phyloP scores from a whole-genome alignment of 208 protist species.

The Balamuthia mandrillaris region DNA sequence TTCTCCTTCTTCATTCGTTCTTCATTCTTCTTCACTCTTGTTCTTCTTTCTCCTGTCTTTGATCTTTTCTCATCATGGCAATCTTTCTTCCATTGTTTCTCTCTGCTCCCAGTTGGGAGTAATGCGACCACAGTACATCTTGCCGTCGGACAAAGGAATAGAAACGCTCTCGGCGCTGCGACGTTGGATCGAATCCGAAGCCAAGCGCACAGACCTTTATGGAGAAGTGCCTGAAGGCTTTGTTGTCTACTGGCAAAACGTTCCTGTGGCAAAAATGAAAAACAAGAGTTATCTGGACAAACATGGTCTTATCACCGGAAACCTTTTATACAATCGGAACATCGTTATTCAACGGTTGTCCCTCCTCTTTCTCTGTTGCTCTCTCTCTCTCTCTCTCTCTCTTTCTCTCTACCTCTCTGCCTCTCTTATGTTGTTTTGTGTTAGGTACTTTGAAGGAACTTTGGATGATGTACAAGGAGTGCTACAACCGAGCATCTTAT shows the following conservation, averaged over 20 bases:
- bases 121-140: no score
- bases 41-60: no score
- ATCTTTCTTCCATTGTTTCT: neutral
- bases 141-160: no score
- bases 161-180: neutral
- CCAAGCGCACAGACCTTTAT: slow-evolving; percentile 26
- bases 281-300: slow-evolving; percentile 3
- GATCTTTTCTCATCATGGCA: no score
- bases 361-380: no score
- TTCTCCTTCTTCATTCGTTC: no score
- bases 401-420: no score
- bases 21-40: no score
- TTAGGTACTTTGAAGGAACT: slow-evolving; percentile 25
- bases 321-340: slow-evolving; percentile 23
- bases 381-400: no score
- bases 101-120: no score
- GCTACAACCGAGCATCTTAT: neutral
- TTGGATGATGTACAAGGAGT: slow-evolving; percentile 22
- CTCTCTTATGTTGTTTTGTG: no score
- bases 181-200: neutral
- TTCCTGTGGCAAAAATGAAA: slow-evolving; percentile 25
- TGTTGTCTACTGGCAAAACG: neutral
- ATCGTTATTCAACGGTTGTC: slow-evolving; percentile 9
- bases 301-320: slow-evolving; percentile 10
- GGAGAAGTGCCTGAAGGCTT: slow-evolving; percentile 22